Conservation (phyloP, 108 stramenopile genomes). For the Nannochloropsis granulata region DNA sequence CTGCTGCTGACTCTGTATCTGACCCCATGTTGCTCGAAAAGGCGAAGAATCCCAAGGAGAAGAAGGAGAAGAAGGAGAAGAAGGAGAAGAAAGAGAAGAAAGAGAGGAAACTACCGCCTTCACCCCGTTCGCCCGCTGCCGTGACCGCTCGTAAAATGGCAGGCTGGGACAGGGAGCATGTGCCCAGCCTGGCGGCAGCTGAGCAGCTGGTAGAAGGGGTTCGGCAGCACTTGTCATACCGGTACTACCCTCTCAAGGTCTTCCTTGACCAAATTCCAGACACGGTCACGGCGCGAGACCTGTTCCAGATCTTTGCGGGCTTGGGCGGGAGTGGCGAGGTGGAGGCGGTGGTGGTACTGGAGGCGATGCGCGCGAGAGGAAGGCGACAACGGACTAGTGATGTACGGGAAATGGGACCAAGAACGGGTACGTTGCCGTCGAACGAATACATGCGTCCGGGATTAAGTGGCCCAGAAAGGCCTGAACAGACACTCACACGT, state of each 20-base stretch:
- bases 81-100: neutral
- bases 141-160: neutral
- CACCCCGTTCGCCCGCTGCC: neutral
- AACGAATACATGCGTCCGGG: too few relatives aligned
- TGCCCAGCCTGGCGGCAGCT: neutral
- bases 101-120: neutral
- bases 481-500: too few relatives aligned
- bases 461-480: too few relatives aligned
- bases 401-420: neutral
- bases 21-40: neutral
- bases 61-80: neutral
- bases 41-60: neutral
- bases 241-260: neutral
- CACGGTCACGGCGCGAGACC: neutral
- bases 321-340: neutral
- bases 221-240: neutral
- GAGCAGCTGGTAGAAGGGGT: neutral
- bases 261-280: neutral
- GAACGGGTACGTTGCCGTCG: neutral
- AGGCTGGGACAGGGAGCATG: neutral
- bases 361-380: neutral
- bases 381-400: neutral
- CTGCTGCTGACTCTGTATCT: too few relatives aligned
- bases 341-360: neutral
- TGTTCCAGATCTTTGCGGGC: neutral